These are phyloP conservation scores for Phytophthora sansomeana DNA, from an alignment of 352 stramenopile genomes.

Conservation along the genomic window DNA sequence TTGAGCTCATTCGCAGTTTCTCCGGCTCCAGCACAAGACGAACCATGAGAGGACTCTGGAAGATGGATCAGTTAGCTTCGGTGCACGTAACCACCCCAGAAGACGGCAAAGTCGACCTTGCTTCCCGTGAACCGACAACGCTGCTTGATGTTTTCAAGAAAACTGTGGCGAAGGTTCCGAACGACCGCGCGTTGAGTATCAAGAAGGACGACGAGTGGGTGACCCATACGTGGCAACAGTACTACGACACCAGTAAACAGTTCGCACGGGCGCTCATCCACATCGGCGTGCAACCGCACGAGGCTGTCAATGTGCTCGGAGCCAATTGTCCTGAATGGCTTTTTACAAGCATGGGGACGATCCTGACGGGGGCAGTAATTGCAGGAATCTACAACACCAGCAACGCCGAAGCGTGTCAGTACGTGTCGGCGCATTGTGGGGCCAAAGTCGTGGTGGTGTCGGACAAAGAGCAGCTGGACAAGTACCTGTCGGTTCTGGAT, in stretches of 20 bases:
- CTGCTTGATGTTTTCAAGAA: conserved; percentile 49
- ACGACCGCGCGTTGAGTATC: conserved; percentile 51
- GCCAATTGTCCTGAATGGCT: conserved; percentile 90
- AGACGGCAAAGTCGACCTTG: conserved; percentile 28
- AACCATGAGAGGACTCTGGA: conserved; percentile 19
- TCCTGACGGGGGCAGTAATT: conserved; percentile 79
- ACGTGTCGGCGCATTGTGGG: conserved; percentile 85
- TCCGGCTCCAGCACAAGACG: not conserved
- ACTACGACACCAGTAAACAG: conserved; percentile 63
- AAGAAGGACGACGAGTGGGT: conserved; percentile 56
- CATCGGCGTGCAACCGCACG: conserved; percentile 69
- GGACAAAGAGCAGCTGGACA: conserved; percentile 70
- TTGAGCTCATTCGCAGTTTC: not conserved
- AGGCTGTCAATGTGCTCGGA: conserved; percentile 84
- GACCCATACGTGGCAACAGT: conserved; percentile 73
- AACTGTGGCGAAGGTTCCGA: conserved; percentile 33
- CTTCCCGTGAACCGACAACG: conserved; percentile 40
- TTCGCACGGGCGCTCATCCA: conserved; percentile 83
- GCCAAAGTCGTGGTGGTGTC: conserved; percentile 81
- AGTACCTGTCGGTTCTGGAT: conserved; percentile 71
- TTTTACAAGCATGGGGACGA: conserved; percentile 81
- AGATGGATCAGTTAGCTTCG: conserved; percentile 23
- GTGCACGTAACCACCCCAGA: conserved; percentile 15
- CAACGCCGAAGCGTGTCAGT: conserved; percentile 72
- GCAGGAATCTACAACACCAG: conserved; percentile 90